Conservation (phyloP, 139 green algal species). For the Closterium sp. region DNA sequence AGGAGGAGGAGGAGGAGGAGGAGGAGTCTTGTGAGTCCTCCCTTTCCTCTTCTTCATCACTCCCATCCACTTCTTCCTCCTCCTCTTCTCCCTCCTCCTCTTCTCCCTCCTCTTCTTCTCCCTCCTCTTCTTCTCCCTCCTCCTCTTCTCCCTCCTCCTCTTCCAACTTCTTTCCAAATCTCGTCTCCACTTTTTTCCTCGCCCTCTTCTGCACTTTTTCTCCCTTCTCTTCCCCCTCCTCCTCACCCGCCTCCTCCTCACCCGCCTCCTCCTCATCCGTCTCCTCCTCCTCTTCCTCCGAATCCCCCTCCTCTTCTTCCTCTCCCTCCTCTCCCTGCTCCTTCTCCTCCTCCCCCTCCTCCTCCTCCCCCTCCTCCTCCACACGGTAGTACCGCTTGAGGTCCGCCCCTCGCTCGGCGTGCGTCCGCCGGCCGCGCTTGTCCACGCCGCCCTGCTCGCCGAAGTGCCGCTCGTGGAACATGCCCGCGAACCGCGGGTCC, state of each 20-base stretch:
- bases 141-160: conserved; percentile 35
- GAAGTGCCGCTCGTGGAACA: conserved; percentile 83
- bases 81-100: conserved; percentile 53
- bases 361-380: conserved; percentile 13
- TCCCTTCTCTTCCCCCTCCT: conserved; percentile 47
- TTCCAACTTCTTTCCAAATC: conserved; percentile 20
- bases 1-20: background rate
- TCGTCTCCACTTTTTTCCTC: conserved; percentile 33
- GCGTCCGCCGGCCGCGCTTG: conserved; percentile 74
- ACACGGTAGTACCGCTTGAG: conserved; percentile 73
- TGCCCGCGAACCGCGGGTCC: conserved; percentile 82
- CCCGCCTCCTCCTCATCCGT: background rate
- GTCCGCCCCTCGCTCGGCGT: conserved; percentile 54
- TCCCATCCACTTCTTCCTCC: conserved; percentile 38
- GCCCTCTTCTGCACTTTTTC: conserved; percentile 28
- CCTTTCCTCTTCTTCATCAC: conserved; percentile 21
- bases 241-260: conserved; percentile 22
- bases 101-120: conserved; percentile 32
- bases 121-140: conserved; percentile 36
- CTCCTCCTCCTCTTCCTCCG: background rate
- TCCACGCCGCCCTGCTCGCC: conserved; percentile 61
- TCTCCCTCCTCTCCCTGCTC: background rate
- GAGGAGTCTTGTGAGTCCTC: conserved; percentile 31
- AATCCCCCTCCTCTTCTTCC: conserved; percentile 20
- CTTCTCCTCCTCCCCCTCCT: background rate